Percentiles rank a stretch among this genome's conserved stretches.
Conservation (phyloP, 2,329 filamentous ascomycete species). For the Pseudocercospora fijiensis region DNA sequence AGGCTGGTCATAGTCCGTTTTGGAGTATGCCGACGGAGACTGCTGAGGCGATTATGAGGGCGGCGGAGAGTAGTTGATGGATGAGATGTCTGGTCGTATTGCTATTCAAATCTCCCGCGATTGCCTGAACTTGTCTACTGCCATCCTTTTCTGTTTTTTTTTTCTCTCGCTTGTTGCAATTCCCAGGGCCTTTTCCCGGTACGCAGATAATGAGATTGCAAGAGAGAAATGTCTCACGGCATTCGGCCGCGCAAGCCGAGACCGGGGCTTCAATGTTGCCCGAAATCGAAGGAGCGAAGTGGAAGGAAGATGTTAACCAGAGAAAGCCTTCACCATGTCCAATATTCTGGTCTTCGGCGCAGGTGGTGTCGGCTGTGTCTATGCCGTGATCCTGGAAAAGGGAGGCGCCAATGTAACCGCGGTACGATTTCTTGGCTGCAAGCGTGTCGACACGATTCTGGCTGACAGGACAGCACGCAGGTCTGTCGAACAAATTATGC, state of each 20-base stretch:
- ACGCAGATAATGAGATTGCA: too few relatives aligned
- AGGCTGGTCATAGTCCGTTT: slow-evolving; percentile 33
- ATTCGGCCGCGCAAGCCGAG: background rate
- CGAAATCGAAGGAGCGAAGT: background rate
- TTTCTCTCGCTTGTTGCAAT: too few relatives aligned
- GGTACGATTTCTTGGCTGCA: slow-evolving; percentile 14
- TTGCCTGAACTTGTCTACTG: too few relatives aligned
- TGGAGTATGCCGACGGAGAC: slow-evolving; percentile 30
- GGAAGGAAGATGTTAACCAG: background rate
- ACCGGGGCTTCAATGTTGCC: background rate
- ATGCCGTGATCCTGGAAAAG: slow-evolving; percentile 43
- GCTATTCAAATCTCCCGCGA: too few relatives aligned
- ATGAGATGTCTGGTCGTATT: background rate
- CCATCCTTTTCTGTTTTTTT: too few relatives aligned
- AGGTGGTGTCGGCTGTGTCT: slow-evolving; percentile 45
- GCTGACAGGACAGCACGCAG: background rate
- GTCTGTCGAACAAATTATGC: slow-evolving; percentile 47
- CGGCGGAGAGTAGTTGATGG: slow-evolving; percentile 17
- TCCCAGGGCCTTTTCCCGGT: too few relatives aligned
- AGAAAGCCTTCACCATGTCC: background rate
- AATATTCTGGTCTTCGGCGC: slow-evolving; percentile 43
- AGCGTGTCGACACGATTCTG: background rate
- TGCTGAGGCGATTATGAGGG: slow-evolving; percentile 24
- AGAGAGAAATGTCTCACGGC: background rate
- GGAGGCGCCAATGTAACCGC: slow-evolving; percentile 41